Evolutionary conservation across 345 rosid species (phyloP), one percentile per base, ranked within the genome.

Genomic region (Melaleuca quinquenervia): DNA sequence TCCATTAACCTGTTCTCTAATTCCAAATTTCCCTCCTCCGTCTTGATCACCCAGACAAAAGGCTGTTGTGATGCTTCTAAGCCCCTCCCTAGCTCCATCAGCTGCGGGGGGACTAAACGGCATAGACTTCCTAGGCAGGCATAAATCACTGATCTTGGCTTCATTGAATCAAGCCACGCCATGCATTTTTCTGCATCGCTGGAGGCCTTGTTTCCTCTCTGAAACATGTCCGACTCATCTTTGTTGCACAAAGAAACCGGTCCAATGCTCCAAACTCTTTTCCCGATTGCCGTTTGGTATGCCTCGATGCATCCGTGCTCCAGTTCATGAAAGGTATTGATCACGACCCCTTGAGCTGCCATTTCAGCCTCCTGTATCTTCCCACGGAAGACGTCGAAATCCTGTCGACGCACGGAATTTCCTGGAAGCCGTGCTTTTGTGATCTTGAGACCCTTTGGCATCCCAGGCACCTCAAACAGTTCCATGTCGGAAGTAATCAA

Each of bases 121-220:
- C 99, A 95, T 8, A 94, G 89, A 56, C 96, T 96, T 22, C 99
- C 99, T 24, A 96, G 89, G 84, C 94, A 95, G 51, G 91, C 98
- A 52, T 95, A 95, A 36, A 96, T 86, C 21, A 96, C 97, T 24
- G 97, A 94, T 85, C 90, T 88, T 22, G 92, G 91, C 44, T 89
- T 85, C 94, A 76, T 88, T 2, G 91, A 84, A 51, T 93, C 90
- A 2, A 96, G 94, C 94, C 95, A 96, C 26, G 90, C 85, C 56
- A 90, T 36, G 91, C 94, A 91, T 52, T 87, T 83, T 20, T 87
- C 74, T 21, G 51, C 82, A 82, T 90, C 91, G 7, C 90, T 91
- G 29, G 95, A 87, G 26, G 92, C 82, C 50, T 90, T 92, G 82
- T 92, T 94, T 64, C 99, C 99, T 88, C 99, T 91, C n/a, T 94